Evolutionary conservation across 2,329 filamentous ascomycete species (phyloP).

Genomic region (Aspergillus luchuensis): DNA sequence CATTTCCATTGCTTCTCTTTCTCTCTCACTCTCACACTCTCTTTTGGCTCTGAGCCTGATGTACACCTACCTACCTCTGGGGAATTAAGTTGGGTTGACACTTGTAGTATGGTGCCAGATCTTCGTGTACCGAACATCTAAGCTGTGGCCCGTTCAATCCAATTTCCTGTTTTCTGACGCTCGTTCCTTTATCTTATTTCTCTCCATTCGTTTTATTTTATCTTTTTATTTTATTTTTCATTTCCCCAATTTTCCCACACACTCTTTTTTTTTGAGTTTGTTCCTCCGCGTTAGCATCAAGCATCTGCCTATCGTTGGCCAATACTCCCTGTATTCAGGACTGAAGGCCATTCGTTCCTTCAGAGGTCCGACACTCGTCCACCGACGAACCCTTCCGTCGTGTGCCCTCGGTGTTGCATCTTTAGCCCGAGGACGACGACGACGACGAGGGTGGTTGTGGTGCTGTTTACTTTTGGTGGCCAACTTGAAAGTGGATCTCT

Average conservation of each 20-base stretch:
- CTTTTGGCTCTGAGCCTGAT: constrained; percentile 10
- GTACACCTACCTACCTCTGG: neutral
- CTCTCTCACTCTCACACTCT: constrained; percentile 2
- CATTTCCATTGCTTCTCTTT: constrained; percentile 10
- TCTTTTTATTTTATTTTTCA: neutral
- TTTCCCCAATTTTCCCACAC: neutral
- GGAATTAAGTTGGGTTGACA: constrained; percentile 14
- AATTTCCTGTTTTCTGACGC: constrained; percentile 10
- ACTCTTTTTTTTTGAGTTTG: constrained; percentile 12
- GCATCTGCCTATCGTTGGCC: constrained; percentile 19
- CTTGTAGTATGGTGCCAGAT: constrained; percentile 21
- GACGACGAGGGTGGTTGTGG: neutral
- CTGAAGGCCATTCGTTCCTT: constrained; percentile 19
- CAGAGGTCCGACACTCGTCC: constrained; percentile 16
- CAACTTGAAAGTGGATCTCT: constrained; percentile 25
- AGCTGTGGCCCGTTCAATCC: constrained; percentile 20
- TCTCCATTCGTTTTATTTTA: neutral
- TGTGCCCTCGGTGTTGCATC: constrained; percentile 19
- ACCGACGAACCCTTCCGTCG: constrained; percentile 12
- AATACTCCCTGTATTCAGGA: constrained; percentile 18
- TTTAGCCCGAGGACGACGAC: neutral
- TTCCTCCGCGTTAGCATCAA: constrained; percentile 22
- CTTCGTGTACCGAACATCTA: constrained; percentile 18
- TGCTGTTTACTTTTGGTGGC: constrained; percentile 15
- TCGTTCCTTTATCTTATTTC: constrained; percentile 7